Percentiles rank a stretch among this genome's conserved stretches.
Evolutionary conservation across 1,139 yeast species (phyloP).

Genomic region (Starmera stellimalicola): DNA sequence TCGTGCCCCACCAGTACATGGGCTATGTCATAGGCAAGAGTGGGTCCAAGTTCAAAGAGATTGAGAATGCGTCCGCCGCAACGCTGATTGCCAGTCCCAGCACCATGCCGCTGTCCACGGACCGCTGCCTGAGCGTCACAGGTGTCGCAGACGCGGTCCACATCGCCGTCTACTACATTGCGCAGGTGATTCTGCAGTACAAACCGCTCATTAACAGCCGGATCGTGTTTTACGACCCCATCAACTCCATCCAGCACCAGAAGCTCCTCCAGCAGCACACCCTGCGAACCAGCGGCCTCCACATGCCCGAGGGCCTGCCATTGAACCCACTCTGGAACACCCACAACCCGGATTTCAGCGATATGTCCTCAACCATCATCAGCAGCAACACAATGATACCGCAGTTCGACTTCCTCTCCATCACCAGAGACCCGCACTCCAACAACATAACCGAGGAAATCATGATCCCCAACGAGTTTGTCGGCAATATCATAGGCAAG

Average conservation of each 20-base stretch:
- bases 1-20: slow-evolving; percentile 75
- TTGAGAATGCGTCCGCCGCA: slow-evolving; percentile 80
- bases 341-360: slow-evolving; percentile 4
- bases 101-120: slow-evolving; percentile 71
- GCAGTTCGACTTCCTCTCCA: slow-evolving; percentile 1
- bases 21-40: slow-evolving; percentile 79
- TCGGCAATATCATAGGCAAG: slow-evolving; percentile 82
- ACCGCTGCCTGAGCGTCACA: slow-evolving; percentile 57
- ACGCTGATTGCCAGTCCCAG: slow-evolving; percentile 68
- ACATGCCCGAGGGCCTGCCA: slow-evolving; percentile 8
- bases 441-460: slow-evolving; percentile 42
- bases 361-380: slow-evolving; percentile 7
- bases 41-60: slow-evolving; percentile 69
- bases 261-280: slow-evolving; percentile 17
- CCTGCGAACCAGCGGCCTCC: slow-evolving; percentile 13
- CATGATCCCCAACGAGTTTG: slow-evolving; percentile 66
- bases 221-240: slow-evolving; percentile 37
- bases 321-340: slow-evolving; percentile 4
- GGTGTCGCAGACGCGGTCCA: slow-evolving; percentile 89
- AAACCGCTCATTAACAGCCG: slow-evolving; percentile 42
- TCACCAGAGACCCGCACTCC: not conserved
- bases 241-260: slow-evolving; percentile 43
- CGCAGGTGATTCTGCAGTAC: slow-evolving; percentile 57
- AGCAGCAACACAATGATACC: too few species aligned
- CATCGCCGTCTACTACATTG: slow-evolving; percentile 69